Evolutionary conservation across 2,329 filamentous ascomycete species (phyloP).

Genomic region (Aspergillus spinulosporus): DNA sequence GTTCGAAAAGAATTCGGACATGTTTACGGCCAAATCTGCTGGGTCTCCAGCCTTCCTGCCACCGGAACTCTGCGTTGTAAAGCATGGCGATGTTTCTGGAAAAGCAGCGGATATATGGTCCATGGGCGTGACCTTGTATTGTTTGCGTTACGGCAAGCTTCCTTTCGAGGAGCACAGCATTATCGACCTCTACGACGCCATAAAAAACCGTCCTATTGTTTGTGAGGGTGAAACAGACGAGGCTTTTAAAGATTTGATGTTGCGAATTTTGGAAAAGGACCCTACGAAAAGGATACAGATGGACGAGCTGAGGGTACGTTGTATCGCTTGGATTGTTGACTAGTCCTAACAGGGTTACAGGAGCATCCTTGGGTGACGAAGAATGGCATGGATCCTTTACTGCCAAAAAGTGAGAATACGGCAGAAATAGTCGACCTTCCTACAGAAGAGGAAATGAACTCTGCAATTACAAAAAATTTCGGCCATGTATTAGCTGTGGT

Average conservation of each 20-base stretch:
- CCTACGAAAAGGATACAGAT: conserved; percentile 80
- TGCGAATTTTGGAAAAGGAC: conserved; percentile 76
- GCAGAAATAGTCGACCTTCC: conserved; percentile 76
- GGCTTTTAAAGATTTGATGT: conserved; percentile 73
- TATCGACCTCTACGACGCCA: conserved; percentile 85
- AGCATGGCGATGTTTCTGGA: conserved; percentile 83
- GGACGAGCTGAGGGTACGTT: conserved; percentile 72
- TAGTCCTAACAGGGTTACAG: conserved; percentile 48
- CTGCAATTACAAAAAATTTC: conserved; percentile 88
- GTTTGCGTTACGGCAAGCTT: conserved; percentile 81
- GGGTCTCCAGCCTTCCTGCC: conserved; percentile 94
- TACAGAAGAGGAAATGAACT: conserved; percentile 85
- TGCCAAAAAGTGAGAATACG: conserved; percentile 84
- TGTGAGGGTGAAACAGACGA: conserved; percentile 65
- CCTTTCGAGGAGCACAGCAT: conserved; percentile 80
- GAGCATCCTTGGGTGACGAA: conserved; percentile 92
- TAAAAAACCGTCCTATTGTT: conserved; percentile 67
- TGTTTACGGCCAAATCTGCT: conserved; percentile 90
- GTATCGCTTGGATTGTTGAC: neutral
- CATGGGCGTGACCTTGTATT: conserved; percentile 95
- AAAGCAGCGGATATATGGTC: conserved; percentile 96
- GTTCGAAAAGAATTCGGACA: conserved; percentile 84
- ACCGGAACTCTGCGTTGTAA: conserved; percentile 84
- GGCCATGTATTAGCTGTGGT: conserved; percentile 81
- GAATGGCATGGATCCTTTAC: conserved; percentile 71